These are phyloP conservation scores for Sclerotiophoma versabilis DNA, from an alignment of 2,329 filamentous ascomycete species.

Conservation along the genomic window DNA sequence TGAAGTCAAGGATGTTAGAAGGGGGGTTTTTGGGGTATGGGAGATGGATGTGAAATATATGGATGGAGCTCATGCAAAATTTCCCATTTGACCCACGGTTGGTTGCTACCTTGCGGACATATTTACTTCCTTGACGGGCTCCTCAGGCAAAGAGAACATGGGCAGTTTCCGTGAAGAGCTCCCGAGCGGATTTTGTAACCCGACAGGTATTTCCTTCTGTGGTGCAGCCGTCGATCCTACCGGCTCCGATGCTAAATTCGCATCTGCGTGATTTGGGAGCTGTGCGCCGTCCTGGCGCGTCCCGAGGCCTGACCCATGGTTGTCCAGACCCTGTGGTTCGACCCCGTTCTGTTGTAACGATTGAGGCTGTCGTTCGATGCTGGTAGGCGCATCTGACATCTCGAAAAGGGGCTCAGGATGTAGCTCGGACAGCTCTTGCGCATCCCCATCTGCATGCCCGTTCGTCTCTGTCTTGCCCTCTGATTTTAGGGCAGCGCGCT, in stretches of 20 bases:
- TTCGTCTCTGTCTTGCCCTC: constrained; percentile 22
- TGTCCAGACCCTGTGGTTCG: constrained; percentile 20
- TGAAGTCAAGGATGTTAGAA: background rate
- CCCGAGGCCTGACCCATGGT: constrained; percentile 33
- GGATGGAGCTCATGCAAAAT: background rate
- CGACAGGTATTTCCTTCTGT: constrained; percentile 3
- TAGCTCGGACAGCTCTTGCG: background rate
- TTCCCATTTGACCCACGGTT: constrained; percentile 1
- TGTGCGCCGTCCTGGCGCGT: constrained; percentile 34
- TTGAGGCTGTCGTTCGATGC: background rate
- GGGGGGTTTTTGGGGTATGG: background rate
- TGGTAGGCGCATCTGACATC: background rate
- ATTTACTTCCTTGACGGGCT: constrained; percentile 52
- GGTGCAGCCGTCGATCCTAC: background rate
- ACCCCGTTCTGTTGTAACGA: constrained; percentile 7
- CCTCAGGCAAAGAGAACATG: constrained; percentile 53
- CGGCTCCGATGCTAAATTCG: background rate
- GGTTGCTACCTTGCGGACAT: constrained; percentile 26
- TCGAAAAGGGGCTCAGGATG: background rate
- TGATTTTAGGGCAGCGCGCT: constrained; percentile 51
- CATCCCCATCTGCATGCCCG: background rate
- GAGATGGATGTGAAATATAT: background rate
- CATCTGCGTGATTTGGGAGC: constrained; percentile 20
- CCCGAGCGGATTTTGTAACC: constrained; percentile 32
- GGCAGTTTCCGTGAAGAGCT: constrained; percentile 46